Percentiles rank a stretch among this genome's conserved stretches.
phyloP scores from a whole-genome alignment of 306 rosid genomes.

The Quercus alba region DNA sequence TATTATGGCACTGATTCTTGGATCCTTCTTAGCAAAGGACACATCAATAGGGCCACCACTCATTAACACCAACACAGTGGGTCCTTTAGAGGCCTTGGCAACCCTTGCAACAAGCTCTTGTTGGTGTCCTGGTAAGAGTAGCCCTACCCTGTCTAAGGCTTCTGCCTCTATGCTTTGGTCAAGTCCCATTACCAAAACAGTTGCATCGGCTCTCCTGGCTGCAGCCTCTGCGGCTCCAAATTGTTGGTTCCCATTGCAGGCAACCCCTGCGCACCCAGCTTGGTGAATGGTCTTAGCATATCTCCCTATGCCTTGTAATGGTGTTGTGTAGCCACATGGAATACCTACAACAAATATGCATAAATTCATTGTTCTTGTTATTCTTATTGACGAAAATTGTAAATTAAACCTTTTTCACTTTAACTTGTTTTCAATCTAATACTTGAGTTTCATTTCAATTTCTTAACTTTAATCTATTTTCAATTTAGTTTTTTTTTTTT shows the following conservation, averaged over 20 bases:
- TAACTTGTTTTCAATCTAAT: no score
- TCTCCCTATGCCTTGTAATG: constrained; percentile 76
- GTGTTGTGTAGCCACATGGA: constrained; percentile 80
- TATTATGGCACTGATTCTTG: constrained; percentile 59
- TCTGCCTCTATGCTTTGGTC: constrained; percentile 93
- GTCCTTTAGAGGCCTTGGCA: constrained; percentile 63
- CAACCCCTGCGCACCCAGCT: constrained; percentile 54
- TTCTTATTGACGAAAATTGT: no score
- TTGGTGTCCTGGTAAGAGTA: constrained; percentile 71
- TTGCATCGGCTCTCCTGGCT: constrained; percentile 61
- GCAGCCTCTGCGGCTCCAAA: constrained; percentile 55
- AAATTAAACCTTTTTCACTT: background rate
- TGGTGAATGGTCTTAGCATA: constrained; percentile 59
- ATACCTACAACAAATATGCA: constrained; percentile 34
- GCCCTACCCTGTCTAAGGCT: constrained; percentile 43
- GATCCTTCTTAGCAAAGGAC: constrained; percentile 58
- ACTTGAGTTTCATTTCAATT: no score
- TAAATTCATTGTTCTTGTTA: background rate
- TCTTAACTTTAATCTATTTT: no score
- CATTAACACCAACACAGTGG: constrained; percentile 71
- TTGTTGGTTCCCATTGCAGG: constrained; percentile 37
- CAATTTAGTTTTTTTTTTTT: no score
- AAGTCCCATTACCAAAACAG: constrained; percentile 72
- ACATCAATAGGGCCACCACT: constrained; percentile 89
- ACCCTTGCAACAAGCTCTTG: constrained; percentile 66